Percentiles rank a stretch among this genome's conserved stretches.
Conservation (phyloP, 2,329 filamentous ascomycete species). For the Colletotrichum scovillei region DNA sequence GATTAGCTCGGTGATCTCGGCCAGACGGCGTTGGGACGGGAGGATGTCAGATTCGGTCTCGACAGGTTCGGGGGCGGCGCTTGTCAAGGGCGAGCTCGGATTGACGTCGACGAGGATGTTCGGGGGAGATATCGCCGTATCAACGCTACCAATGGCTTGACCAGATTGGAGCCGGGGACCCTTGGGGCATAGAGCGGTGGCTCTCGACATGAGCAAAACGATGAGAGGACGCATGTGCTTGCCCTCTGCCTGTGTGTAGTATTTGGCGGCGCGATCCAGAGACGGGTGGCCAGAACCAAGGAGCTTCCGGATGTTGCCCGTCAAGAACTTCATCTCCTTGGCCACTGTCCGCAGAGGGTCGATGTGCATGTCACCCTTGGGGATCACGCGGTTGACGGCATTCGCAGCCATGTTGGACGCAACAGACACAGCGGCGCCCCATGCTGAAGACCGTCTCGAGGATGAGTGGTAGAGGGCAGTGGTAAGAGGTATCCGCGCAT, state of each 20-base stretch:
- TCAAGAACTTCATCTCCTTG: conserved; percentile 96
- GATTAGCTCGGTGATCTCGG: conserved; percentile 97
- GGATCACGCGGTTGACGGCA: conserved; percentile 69
- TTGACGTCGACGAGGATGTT: conserved; percentile 82
- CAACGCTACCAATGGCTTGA: conserved; percentile 59
- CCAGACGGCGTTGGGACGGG: conserved; percentile 90
- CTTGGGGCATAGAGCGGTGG: conserved; percentile 83
- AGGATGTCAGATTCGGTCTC: conserved; percentile 75
- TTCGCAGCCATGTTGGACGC: conserved; percentile 78
- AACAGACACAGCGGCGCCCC: conserved; percentile 79
- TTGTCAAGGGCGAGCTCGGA: conserved; percentile 66
- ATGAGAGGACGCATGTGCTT: conserved; percentile 97
- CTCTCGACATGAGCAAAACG: conserved; percentile 95
- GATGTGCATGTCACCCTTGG: conserved; percentile 75
- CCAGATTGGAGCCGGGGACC: conserved; percentile 49
- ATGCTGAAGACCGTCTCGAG: conserved; percentile 68
- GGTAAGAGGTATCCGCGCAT: conserved; percentile 47
- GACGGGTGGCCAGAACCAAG: conserved; percentile 94
- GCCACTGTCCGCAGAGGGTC: conserved; percentile 91
- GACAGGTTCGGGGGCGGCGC: conserved; percentile 53
- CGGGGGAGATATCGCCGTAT: conserved; percentile 65
- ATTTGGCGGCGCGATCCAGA: conserved; percentile 94
- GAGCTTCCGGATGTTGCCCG: conserved; percentile 92
- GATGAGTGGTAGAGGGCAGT: conserved; percentile 57
- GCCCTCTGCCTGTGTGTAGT: conserved; percentile 96